A percentile compares a stretch with the other conserved stretches of the same genome.
These are phyloP conservation scores for Colletotrichum navitas DNA, from an alignment of 2,329 filamentous ascomycete species.

Conservation along the genomic window DNA sequence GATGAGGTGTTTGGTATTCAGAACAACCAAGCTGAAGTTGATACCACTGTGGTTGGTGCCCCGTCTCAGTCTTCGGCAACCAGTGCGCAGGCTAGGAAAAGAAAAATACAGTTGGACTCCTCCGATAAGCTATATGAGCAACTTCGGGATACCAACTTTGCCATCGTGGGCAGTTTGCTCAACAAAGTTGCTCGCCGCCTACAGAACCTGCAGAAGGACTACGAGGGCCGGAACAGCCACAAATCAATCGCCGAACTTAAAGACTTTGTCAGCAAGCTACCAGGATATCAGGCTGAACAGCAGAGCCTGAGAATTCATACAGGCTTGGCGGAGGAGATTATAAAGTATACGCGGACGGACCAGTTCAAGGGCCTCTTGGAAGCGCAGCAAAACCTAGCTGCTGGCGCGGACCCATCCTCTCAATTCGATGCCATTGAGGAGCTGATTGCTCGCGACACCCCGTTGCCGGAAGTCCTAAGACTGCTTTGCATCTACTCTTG, in stretches of 20 bases:
- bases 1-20: slow-evolving; percentile 94
- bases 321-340: slow-evolving; percentile 92
- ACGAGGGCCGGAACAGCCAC: slow-evolving; percentile 86
- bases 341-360: slow-evolving; percentile 91
- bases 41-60: slow-evolving; percentile 88
- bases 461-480: slow-evolving; percentile 84
- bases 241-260: slow-evolving; percentile 90
- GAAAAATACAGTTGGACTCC: slow-evolving; percentile 89
- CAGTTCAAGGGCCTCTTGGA: slow-evolving; percentile 90
- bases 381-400: slow-evolving; percentile 94
- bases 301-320: slow-evolving; percentile 94
- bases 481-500: slow-evolving; percentile 93
- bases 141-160: slow-evolving; percentile 93
- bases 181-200: slow-evolving; percentile 92
- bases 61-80: slow-evolving; percentile 71
- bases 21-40: slow-evolving; percentile 93
- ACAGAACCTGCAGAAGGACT: slow-evolving; percentile 84
- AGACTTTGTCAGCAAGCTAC: slow-evolving; percentile 94
- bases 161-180: slow-evolving; percentile 87
- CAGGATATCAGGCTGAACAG: slow-evolving; percentile 92
- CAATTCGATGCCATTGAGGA: slow-evolving; percentile 95
- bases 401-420: slow-evolving; percentile 87
- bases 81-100: slow-evolving; percentile 74
- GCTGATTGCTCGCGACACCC: slow-evolving; percentile 88
- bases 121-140: slow-evolving; percentile 91